These are phyloP conservation scores for Paecilomyces formosus DNA, from an alignment of 2,329 filamentous ascomycete species.

Conservation along the genomic window DNA sequence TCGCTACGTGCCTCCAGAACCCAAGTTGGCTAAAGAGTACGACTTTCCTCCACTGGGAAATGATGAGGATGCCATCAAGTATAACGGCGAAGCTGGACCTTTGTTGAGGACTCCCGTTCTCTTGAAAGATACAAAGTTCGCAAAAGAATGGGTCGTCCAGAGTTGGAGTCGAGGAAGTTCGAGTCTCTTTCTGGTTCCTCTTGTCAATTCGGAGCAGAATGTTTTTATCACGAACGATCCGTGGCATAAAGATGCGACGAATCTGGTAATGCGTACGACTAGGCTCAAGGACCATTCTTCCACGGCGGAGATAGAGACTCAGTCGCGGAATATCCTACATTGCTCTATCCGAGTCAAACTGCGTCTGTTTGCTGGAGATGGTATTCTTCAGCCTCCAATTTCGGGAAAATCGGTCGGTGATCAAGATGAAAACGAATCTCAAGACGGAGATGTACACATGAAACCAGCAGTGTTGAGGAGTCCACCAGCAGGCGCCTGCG, in stretches of 20 bases:
- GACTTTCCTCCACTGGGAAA: constrained; percentile 10
- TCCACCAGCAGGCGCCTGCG: constrained; percentile 41
- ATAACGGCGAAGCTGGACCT: constrained; percentile 3
- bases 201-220: constrained; percentile 41
- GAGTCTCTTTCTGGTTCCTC: constrained; percentile 29
- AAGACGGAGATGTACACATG: neutral
- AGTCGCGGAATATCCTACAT: constrained; percentile 37
- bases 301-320: constrained; percentile 42
- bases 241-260: constrained; percentile 23
- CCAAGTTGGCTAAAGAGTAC: constrained; percentile 16
- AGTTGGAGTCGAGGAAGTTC: constrained; percentile 37
- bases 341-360: constrained; percentile 43
- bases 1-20: constrained; percentile 30
- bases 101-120: constrained; percentile 10
- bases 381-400: constrained; percentile 6
- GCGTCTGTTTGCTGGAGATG: constrained; percentile 29
- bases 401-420: neutral
- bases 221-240: constrained; percentile 33
- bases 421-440: neutral
- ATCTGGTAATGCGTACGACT: constrained; percentile 41
- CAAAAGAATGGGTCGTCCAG: constrained; percentile 35
- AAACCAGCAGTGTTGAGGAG: neutral
- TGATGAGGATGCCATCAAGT: constrained; percentile 4
- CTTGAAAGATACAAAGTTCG: constrained; percentile 25
- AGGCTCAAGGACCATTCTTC: constrained; percentile 38